Percentiles rank a stretch among this genome's conserved stretches.
phyloP scores from a whole-genome alignment of 768 basidiomycete genomes.

The Lactifluus rugatus region DNA sequence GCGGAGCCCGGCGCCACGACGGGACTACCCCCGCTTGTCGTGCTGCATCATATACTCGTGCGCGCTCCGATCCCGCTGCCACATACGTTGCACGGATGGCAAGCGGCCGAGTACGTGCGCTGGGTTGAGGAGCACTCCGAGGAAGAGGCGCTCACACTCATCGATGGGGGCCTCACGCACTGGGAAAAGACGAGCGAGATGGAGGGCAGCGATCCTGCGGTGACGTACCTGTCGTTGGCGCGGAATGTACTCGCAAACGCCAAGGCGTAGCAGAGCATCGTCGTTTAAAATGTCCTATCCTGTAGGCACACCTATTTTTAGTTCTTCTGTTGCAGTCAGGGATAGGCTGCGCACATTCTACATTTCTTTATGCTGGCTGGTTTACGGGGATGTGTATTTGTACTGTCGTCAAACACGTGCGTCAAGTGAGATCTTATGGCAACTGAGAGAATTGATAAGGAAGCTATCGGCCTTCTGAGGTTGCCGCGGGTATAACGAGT shows the following conservation, averaged over 20 bases:
- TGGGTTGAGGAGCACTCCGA: constrained; percentile 91
- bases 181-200: constrained; percentile 68
- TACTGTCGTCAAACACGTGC: too few species aligned
- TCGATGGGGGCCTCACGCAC: constrained; percentile 68
- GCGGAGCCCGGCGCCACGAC: constrained; percentile 55
- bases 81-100: constrained; percentile 86
- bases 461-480: too few species aligned
- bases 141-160: constrained; percentile 66
- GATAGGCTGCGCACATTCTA: neutral
- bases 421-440: too few species aligned
- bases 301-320: neutral
- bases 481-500: too few species aligned
- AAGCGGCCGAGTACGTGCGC: constrained; percentile 89
- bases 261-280: neutral
- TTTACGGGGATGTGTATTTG: too few species aligned
- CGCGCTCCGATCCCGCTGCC: constrained; percentile 80
- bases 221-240: constrained; percentile 60
- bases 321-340: neutral
- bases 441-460: too few species aligned
- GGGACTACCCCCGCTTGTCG: constrained; percentile 77
- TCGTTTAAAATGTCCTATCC: too few species aligned
- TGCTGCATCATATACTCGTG: constrained; percentile 88
- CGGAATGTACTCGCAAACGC: constrained; percentile 51
- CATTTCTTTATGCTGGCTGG: neutral
- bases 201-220: constrained; percentile 38